Percentiles rank a stretch among this genome's conserved stretches.
phyloP scores from a whole-genome alignment of 2,329 filamentous ascomycete genomes.

The Verticillium isaacii region DNA sequence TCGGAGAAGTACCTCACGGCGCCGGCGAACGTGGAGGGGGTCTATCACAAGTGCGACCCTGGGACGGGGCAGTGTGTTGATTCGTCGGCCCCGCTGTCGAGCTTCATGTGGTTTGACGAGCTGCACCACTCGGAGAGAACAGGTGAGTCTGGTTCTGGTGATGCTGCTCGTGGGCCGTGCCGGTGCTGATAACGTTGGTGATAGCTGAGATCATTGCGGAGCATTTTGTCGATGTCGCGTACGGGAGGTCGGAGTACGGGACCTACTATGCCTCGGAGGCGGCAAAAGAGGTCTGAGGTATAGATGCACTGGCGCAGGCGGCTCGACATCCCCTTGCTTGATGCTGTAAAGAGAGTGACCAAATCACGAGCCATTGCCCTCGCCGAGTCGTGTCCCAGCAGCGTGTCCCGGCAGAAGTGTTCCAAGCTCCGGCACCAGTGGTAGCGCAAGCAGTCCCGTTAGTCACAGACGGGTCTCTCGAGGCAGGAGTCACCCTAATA shows the following conservation, averaged over 20 bases:
- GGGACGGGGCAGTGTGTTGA: slow-evolving; percentile 26
- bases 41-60: slow-evolving; percentile 47
- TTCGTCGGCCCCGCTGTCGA: slow-evolving; percentile 41
- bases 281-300: not conserved
- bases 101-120: slow-evolving; percentile 68
- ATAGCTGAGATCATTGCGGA: slow-evolving; percentile 28
- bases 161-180: slow-evolving; percentile 6
- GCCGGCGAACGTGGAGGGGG: slow-evolving; percentile 58
- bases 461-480: too few species aligned
- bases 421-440: too few species aligned
- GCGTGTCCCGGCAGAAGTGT: too few species aligned
- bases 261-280: slow-evolving; percentile 18
- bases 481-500: too few species aligned
- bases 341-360: too few species aligned
- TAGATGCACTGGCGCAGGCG: too few species aligned
- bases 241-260: slow-evolving; percentile 34
- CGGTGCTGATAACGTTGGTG: slow-evolving; percentile 12
- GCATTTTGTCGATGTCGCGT: slow-evolving; percentile 35
- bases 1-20: slow-evolving; percentile 58
- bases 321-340: too few species aligned
- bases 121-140: slow-evolving; percentile 67
- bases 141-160: slow-evolving; percentile 37
- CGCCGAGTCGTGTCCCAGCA: too few species aligned
- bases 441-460: too few species aligned
- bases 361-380: too few species aligned